Evolutionary conservation across 345 rosid species (phyloP).

Genomic region (Sisymbrium irio): DNA sequence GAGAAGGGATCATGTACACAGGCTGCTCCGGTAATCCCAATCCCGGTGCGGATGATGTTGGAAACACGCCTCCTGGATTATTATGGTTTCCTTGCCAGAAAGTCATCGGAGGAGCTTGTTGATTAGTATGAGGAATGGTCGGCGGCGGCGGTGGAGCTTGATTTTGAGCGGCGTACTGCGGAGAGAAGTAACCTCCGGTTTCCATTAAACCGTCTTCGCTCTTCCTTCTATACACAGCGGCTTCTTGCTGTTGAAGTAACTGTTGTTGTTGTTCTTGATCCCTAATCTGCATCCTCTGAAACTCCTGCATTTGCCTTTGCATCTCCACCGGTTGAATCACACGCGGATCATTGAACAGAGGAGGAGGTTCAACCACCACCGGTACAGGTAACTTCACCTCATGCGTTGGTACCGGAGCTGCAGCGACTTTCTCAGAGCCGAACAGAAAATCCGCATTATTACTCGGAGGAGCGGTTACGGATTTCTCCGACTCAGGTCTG

Average conservation of each 20-base stretch:
- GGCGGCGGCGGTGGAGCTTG: slow-evolving; percentile 3
- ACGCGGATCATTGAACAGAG: slow-evolving; percentile 30
- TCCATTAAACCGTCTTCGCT: slow-evolving; percentile 28
- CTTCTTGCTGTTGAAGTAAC: slow-evolving; percentile 35
- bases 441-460: slow-evolving; percentile 70
- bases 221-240: slow-evolving; percentile 48
- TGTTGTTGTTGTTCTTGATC: slow-evolving; percentile 47
- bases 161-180: slow-evolving; percentile 4
- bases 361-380: slow-evolving; percentile 12
- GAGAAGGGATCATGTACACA: slow-evolving; percentile 31
- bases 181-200: slow-evolving; percentile 45
- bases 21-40: slow-evolving; percentile 45
- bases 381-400: slow-evolving; percentile 37
- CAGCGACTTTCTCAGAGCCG: slow-evolving; percentile 59
- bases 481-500: slow-evolving; percentile 34
- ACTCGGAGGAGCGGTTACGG: slow-evolving; percentile 30
- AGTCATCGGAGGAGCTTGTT: slow-evolving; percentile 38
- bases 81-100: slow-evolving; percentile 66
- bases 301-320: slow-evolving; percentile 58
- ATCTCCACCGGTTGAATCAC: slow-evolving; percentile 40
- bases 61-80: slow-evolving; percentile 38
- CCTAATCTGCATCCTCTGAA: slow-evolving; percentile 78
- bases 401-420: slow-evolving; percentile 32
- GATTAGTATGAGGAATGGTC: slow-evolving; percentile 26
- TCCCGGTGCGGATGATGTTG: slow-evolving; percentile 35